phyloP scores from a whole-genome alignment of 2,329 filamentous ascomycete species.

The Hymenoscyphus infarciens region DNA sequence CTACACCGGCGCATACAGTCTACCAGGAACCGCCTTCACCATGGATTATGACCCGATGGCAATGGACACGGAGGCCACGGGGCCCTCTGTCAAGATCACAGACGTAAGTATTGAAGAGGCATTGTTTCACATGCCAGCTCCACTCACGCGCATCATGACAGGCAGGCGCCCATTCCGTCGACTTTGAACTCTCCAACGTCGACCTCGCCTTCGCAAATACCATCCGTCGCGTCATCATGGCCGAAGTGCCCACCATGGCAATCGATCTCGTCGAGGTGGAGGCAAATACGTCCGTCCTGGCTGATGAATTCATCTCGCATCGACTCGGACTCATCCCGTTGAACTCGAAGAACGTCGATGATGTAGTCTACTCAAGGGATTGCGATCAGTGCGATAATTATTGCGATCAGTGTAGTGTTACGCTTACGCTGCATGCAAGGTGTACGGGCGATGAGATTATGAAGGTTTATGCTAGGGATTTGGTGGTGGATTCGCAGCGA shows the following conservation, averaged over 20 bases:
- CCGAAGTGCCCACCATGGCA: constrained; percentile 90
- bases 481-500: constrained; percentile 68
- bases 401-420: constrained; percentile 88
- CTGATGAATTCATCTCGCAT: constrained; percentile 94
- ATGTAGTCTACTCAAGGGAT: constrained; percentile 83
- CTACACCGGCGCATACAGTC: background rate
- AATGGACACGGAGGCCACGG: constrained; percentile 42
- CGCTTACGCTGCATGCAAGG: constrained; percentile 77
- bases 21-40: constrained; percentile 21
- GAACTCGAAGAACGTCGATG: constrained; percentile 76
- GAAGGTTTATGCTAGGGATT: constrained; percentile 88
- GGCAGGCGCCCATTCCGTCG: constrained; percentile 77
- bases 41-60: constrained; percentile 49
- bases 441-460: constrained; percentile 85
- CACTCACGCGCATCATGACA: constrained; percentile 39
- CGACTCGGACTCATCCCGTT: constrained; percentile 88
- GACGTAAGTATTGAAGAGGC: constrained; percentile 34
- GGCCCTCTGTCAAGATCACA: constrained; percentile 45
- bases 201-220: constrained; percentile 92
- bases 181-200: constrained; percentile 87
- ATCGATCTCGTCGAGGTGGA: constrained; percentile 94
- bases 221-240: constrained; percentile 83
- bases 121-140: constrained; percentile 7
- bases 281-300: constrained; percentile 89
- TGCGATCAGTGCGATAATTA: constrained; percentile 89